Base-by-base conservation (phyloP, 2,329 filamentous ascomycete species). In the Monilinia aucupariae region DNA sequence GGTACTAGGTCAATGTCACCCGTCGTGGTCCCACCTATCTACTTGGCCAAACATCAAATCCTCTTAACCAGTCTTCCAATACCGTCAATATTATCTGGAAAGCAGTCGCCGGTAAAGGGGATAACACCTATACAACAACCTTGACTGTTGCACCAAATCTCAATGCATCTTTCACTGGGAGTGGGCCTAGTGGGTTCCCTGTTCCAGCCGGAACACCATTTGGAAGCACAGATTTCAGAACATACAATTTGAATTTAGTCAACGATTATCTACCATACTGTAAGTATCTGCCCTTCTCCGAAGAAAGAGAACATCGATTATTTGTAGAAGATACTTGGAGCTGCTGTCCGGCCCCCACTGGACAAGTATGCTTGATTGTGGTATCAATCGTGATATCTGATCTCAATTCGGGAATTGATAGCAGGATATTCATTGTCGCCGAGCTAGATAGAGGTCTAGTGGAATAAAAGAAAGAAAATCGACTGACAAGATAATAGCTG, bases 231-330 rank as follows among this genome's bases (percentile, higher is more conserved):
- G 80, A 88, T 70, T 89, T 89, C 72, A 78, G 85, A 10, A 83
- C 80, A 0, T 89, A 89, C 73, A 89, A 89, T 68, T 76, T 89
- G 47, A 82, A 89, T 69, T 85, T 89, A 66, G 76, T 81, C 25
- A 89, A 89, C 68, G 78, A 82, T 51, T 86, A 79, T 68, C 75
- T 77, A 0, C 80, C 81, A 34, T 70, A 69, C 52, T 63, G 69
- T 71, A 50, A 62, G 68, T 63, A 34, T 32, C 8, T 25, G 13
- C 12, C 17, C 13, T 20, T 39, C 4, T 3, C 13, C 7, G 25
- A 17, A 39, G n/a, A 25, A 43, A 10, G 25, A 43, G 10, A n/a
- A 10, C 9, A 25, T n/a, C 2, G 20, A 4, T 2, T 5, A 15
- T 7, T 10, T 10, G 41, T 30, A 22, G 4, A n/a, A 9, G 12